Base-by-base conservation (phyloP, 2,329 filamentous ascomycete species). In the Talaromyces atroroseus region DNA sequence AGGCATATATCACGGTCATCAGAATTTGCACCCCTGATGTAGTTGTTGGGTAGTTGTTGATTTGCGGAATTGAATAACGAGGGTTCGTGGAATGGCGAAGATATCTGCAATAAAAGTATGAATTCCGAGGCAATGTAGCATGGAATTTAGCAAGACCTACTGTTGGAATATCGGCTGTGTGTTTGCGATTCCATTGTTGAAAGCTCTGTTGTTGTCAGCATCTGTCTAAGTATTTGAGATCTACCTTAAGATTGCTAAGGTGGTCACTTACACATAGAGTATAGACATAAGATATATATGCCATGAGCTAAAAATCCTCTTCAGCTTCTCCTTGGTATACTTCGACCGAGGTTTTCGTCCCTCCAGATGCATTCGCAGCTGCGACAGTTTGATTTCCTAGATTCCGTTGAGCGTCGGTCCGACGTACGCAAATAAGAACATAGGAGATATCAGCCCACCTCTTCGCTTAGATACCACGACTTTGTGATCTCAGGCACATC, bases 271-370 rank as follows among this genome's bases (percentile, higher is more conserved):
- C 64, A 87, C 76, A 65, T 87, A 88, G 1, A 86, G 68, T 1
- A 81, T 56, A 0, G 77, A 77, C 3, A 88, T 70, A 0, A 80
- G 61, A 55, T 84, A 88, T 1, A 88, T 82, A 59, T 85, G 84
- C 85, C 85, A 88, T 4, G 80, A 81, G 0, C 76, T 75, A 55
- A 87, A 80, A 16, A 87, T 86, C 62, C 79, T 81, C 66, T 77
- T 77, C 38, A 87, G 62, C 67, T 84, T 86, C 2, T 68, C 65
- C 54, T 69, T 73, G 0, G 77, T 79, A 60, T 78, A 80, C 1
- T 76, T 76, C 40, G 69, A 67, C 52, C 77, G 66, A 18, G 73
- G 67, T 58, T 75, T 67, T 11, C 80, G 68, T 24, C 79, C 76
- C 65, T 81, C 78, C 7, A 77, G 63, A 58, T 76, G 61, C 79